Base-by-base conservation (phyloP, 163 green algal species). In the Scenedesmus sp. region DNA sequence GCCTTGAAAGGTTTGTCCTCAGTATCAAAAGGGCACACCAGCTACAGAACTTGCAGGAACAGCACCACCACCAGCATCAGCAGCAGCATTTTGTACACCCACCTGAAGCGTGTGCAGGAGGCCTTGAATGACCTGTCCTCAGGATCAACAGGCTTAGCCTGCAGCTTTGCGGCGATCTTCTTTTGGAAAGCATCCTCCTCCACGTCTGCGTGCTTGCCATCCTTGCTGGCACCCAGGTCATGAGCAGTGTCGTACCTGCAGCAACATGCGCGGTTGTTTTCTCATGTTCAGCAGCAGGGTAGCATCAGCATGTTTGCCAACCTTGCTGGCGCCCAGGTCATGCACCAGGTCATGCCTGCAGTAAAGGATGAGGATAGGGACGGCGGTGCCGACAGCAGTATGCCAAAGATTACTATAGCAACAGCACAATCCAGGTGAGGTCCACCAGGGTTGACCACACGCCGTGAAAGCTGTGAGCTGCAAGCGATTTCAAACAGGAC, bases 161-260 rank as follows among this genome's bases (percentile, higher is more conserved):
- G n/a, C 34, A 92, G 81, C 15, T 67, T 56, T 20, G n/a, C 46
- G 62, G 46, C 88, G 2, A 92, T 52, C 16, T 16, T n/a, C 79
- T 92, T 87, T 52, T 92, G 88, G 62, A 88, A 92, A 13, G n/a
- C 82, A 16, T 90, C 86, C 67, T 90, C 86, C 86, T 90, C 86
- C 46, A 90, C 86, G 18, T 90, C 67, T 5, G 7, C 55, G 16
- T 73, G 74, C 86, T 79, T 46, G 23, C 46, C 70, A 23, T 79
- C 70, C 5, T 79, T 79, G 23, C n/a, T 15, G n/a, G 5, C 57
- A 9, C 67, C 64, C 62, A 64, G 2, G 6, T 52, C 23, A 13
- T 64, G 20, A 0, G 66, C 79, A 4, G 66, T 46, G 55, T 77
- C 88, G 15, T 82, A 70, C 9, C 76, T 91, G 52, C 77, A 88